Evolutionary conservation across 768 basidiomycete genomes (phyloP).

Genomic region (Tricholoma hemisulphureum): DNA sequence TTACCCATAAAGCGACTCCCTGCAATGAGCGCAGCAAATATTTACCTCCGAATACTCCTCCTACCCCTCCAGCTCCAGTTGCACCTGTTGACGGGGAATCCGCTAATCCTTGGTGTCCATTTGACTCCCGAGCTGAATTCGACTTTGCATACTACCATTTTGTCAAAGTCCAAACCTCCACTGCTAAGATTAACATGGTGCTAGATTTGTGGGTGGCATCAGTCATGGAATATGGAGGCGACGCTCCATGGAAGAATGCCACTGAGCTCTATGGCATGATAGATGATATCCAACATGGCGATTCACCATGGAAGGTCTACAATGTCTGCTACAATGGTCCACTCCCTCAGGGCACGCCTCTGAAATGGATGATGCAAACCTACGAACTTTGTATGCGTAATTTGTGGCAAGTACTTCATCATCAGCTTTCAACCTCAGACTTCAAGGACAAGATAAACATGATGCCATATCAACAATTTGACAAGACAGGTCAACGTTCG

Average conservation of each 20-base stretch:
- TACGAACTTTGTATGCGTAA: slow-evolving; percentile 22
- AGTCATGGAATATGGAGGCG: no score
- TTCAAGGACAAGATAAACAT: slow-evolving; percentile 20
- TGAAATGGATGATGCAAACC: slow-evolving; percentile 18
- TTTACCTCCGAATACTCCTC: no score
- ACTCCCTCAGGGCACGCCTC: slow-evolving; percentile 5
- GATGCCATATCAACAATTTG: slow-evolving; percentile 21
- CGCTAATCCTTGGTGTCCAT: no score
- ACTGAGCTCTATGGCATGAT: slow-evolving; percentile 21
- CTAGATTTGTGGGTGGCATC: no score
- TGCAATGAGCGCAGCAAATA: no score
- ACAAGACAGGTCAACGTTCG: slow-evolving; percentile 11
- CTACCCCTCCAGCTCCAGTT: no score
- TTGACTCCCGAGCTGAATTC: no score
- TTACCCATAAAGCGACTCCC: no score
- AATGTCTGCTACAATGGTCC: slow-evolving; percentile 13
- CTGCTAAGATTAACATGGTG: no score
- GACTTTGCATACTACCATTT: no score
- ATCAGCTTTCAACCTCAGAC: slow-evolving; percentile 19
- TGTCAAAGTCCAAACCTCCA: no score
- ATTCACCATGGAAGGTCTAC: slow-evolving; percentile 21
- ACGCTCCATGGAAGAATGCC: slow-evolving; percentile 3
- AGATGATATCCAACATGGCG: slow-evolving; percentile 19
- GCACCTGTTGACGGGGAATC: no score
- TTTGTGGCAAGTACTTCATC: slow-evolving; percentile 12